Conservation (phyloP, 2,329 filamentous ascomycete species). For the Fusarium devonianum region DNA sequence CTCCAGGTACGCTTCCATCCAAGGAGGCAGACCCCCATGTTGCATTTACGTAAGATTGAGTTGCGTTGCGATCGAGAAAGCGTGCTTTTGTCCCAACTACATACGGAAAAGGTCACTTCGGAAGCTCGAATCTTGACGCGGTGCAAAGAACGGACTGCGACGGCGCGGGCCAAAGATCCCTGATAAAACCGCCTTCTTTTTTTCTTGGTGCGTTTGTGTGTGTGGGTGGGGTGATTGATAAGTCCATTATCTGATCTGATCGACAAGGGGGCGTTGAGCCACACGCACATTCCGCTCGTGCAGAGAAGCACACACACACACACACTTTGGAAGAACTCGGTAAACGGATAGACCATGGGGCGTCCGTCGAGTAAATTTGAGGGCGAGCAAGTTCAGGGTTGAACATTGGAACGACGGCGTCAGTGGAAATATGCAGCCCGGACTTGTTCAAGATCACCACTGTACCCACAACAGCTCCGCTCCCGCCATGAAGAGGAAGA, state of each 20-base stretch:
- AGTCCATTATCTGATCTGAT: conserved; percentile 35
- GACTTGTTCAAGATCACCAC: neutral
- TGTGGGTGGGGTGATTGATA: conserved; percentile 37
- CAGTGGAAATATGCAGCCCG: neutral
- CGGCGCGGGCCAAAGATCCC: conserved; percentile 1
- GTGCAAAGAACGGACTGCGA: conserved; percentile 3
- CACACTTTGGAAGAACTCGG: neutral
- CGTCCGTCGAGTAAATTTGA: neutral
- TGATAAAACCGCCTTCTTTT: conserved; percentile 8
- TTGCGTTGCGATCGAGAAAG: conserved; percentile 8
- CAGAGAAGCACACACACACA: neutral
- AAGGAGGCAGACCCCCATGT: too few species aligned
- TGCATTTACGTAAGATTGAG: conserved; percentile 10
- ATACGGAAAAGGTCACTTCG: conserved; percentile 17
- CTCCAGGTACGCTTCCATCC: too few species aligned
- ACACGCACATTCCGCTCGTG: neutral
- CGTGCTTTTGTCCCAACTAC: neutral
- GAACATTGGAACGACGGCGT: too few species aligned
- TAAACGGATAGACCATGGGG: too few species aligned
- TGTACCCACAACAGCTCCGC: neutral
- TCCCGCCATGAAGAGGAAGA: neutral
- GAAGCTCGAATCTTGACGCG: conserved; percentile 8
- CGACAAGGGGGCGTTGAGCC: conserved; percentile 16
- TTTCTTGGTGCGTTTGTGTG: too few species aligned
- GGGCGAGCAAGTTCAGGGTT: neutral